These are phyloP conservation scores for Aspergillus ostianus DNA, from an alignment of 495 filamentous ascomycete species.

Conservation along the genomic window DNA sequence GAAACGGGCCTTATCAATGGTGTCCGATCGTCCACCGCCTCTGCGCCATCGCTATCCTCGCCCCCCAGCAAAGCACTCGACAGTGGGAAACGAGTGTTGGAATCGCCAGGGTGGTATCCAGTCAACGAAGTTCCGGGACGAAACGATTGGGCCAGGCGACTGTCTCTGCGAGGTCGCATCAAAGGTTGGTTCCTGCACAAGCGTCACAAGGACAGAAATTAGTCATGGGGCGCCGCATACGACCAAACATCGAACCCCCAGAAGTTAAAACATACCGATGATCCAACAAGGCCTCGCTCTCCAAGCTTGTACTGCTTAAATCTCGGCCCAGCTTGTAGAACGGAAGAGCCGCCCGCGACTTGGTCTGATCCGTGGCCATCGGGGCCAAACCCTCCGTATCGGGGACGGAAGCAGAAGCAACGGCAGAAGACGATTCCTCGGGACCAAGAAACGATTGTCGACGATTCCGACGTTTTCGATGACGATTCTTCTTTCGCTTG, in stretches of 20 bases:
- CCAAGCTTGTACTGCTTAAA: slow-evolving; percentile 75
- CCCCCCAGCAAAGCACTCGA: slow-evolving; percentile 26
- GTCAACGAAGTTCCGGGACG: slow-evolving; percentile 35
- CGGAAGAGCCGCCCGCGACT: slow-evolving; percentile 31
- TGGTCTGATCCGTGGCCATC: slow-evolving; percentile 31
- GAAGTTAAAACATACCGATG: slow-evolving; percentile 56
- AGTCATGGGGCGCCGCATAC: not conserved
- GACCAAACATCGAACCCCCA: not conserved
- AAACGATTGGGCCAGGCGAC: slow-evolving; percentile 50
- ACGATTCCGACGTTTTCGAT: slow-evolving; percentile 42
- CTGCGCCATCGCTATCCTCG: slow-evolving; percentile 53
- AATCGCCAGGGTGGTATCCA: slow-evolving; percentile 28
- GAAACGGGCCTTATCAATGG: slow-evolving; percentile 37
- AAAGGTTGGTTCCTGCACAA: slow-evolving; percentile 62
- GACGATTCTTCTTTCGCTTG: slow-evolving; percentile 41
- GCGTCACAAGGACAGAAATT: not conserved
- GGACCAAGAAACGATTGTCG: slow-evolving; percentile 36
- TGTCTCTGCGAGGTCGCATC: slow-evolving; percentile 68
- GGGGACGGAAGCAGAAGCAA: slow-evolving; percentile 19
- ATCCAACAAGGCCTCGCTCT: slow-evolving; percentile 76
- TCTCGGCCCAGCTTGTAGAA: slow-evolving; percentile 62
- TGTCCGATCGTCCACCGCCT: slow-evolving; percentile 37
- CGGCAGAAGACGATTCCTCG: slow-evolving; percentile 29
- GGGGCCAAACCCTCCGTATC: slow-evolving; percentile 23
- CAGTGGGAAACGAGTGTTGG: slow-evolving; percentile 26